Base-by-base conservation (phyloP, 164 flowering plant genomes). In the Vitis riparia region DNA sequence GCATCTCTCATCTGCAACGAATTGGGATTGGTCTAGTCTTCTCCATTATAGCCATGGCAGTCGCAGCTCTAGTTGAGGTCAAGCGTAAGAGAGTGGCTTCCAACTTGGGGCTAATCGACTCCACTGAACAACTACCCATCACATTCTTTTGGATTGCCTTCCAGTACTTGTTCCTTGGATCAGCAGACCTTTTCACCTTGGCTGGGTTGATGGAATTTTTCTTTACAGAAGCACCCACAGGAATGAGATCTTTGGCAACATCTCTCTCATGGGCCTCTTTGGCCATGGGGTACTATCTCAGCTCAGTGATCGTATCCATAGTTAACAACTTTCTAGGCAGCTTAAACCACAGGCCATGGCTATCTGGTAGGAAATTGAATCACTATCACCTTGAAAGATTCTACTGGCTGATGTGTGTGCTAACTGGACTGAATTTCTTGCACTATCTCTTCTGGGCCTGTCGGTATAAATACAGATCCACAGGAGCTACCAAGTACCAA, bases 181-280 rank as follows among this genome's bases (percentile, higher is more conserved):
- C 87, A 14, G 89, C 89, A 1, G 95, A 92, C 65, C 85, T 87
- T 11, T 87, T 86, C 78, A 83, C 91, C 15, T 73, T 87, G 67
- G 89, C 87, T 1, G 97, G 97, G 2, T 66, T 90, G 74, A 56
- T 90, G 16, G 92, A 92, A 66, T 89, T 90, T 66, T 92, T 90
- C 88, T 87, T 84, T 76, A 81, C 88, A 3, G 93, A 92, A 62
- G 92, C 89, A 2, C 90, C 94, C 0, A 15, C 73, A 14, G 81
- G 87, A 58, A 90, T 90, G 93, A 88, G 86, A 73, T 87, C 92
- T 2, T 51, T 90, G 37, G 89, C 89, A 8, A 91, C 93, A 5
- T 82, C 92, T 1, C 78, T 90, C 2, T 83, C 89, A 0, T 88
- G 89, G 89, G 86, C 89, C 1, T 83, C 87, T 0, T 13, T 84